Evolutionary conservation across 208 protist species (phyloP), one percentile per base, ranked within the genome.

Genomic region (Wallacemonas collosoma): DNA sequence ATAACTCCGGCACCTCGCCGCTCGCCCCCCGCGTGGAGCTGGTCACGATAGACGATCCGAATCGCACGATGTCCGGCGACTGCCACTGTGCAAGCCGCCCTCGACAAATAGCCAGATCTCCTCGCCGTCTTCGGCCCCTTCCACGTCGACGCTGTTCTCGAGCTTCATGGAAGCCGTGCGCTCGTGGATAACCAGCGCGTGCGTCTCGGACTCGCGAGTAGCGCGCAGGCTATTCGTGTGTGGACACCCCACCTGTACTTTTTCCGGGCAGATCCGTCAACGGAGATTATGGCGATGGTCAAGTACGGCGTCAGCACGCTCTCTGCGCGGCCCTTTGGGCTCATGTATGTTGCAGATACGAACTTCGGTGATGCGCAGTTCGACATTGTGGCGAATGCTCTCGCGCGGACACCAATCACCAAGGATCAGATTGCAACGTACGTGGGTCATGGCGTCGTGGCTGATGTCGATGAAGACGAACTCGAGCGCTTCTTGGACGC

Each of bases 191-290:
- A 73, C 44, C 3, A 73, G 35, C 50, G 73, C 6, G 68, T 79
- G 26, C 64, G 51, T 35, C 53, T 79, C 2, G 74, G 72, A 0
- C 68, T 72, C 3, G 58, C 74, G 9, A 78, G 72, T 43, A 71
- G 64, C 1, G 76, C 73, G 35, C 71, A 58, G 61, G 5, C 4
- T 2, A 40, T 78, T 45, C 72, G 78, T 40, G 43, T 17, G 48
- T 82, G 78, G 73, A 70, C 73, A n/a, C 73, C 68, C 36, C 5
- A 78, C 56, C 39, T 82, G 41, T 82, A 82, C 69, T 82, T 82
- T 78, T 45, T 82, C 64, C 54, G 67, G 4, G 17, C 54, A 26
- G 78, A 78, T 1, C 62, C 69, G 35, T 53, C 51, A 12, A 43
- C 67, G 8, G 74, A 54, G 36, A 15, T 73, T 12, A 56, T 48